Base-by-base conservation (phyloP, 208 protist species). In the Leishmania braziliensis region DNA sequence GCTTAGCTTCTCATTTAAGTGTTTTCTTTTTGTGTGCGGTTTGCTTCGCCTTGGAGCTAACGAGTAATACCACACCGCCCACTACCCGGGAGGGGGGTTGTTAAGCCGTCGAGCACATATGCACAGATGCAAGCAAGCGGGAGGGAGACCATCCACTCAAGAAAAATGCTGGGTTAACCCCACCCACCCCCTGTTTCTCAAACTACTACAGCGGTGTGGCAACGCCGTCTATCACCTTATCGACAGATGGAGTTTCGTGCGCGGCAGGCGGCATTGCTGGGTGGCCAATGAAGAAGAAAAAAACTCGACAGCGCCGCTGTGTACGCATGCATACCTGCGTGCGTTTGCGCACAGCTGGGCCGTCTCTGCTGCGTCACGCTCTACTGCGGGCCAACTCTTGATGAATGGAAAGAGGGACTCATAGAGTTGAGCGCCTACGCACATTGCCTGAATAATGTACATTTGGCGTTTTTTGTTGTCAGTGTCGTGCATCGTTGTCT, bases 1-100 rank as follows among this genome's bases (percentile, higher is more conserved):
- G 9, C 69, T 36, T 18, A 16, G 20, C 43, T 36, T 79, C 54
- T 53, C 39, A 4, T 65, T 74, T 26, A 0, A 46, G n/a, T 50
- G 39, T 39, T 68, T 33, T 36, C n/a, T 56, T 51, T 77, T 39
- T 46, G 43, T 46, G 43, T 46, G 43, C 4, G 43, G 62, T 56
- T 76, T 81, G 29, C 3, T 73, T 36, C 12, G 18, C 58, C 53
- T 56, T 80, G 18, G 43, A 58, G 23, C 71, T 84, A 79, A 75
- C 74, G 72, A 79, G 54, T 81, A 81, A 77, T 69, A 70, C 66
- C 36, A 29, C 65, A 51, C 46, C 16, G 18, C 48, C 43, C 26
- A 46, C 33, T 53, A n/a, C 23, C 46, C 39, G 18, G 12, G 23
- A 29, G 20, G 18, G 12, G 23, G 46, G 20, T 53, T 14, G 4